phyloP scores from a whole-genome alignment of 2,329 filamentous ascomycete genomes.

The Lithohypha guttulata region DNA sequence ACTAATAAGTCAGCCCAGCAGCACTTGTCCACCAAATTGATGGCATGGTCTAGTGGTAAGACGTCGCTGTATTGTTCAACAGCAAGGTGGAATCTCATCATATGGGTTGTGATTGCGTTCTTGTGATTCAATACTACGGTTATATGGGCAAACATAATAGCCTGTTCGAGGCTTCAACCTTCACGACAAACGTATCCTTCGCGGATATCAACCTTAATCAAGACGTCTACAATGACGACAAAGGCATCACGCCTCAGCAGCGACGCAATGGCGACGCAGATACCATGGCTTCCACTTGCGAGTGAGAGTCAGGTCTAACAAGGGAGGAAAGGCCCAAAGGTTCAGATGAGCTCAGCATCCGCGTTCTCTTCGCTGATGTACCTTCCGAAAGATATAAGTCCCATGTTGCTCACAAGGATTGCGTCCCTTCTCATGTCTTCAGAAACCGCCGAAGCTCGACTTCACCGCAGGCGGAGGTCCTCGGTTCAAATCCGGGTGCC shows the following conservation, averaged over 20 bases:
- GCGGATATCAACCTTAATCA: no score
- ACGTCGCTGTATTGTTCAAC: not conserved
- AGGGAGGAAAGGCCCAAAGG: not conserved
- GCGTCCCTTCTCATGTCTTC: not conserved
- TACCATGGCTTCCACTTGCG: no score
- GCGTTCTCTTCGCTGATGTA: not conserved
- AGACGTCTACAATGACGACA: not conserved
- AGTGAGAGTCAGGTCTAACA: not conserved
- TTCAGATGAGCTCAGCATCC: not conserved
- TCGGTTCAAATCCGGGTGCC: slow-evolving; percentile 1
- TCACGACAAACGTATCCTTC: no score
- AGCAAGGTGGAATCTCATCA: not conserved
- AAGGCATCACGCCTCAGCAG: not conserved
- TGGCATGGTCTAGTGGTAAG: not conserved
- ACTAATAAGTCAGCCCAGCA: not conserved
- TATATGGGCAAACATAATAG: not conserved
- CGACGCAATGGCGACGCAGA: not conserved
- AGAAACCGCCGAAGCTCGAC: not conserved
- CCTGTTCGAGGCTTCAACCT: not conserved
- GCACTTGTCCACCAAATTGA: not conserved
- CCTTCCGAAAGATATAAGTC: not conserved
- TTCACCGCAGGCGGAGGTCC: not conserved
- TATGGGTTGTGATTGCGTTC: not conserved
- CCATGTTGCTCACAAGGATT: not conserved
- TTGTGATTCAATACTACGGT: not conserved